A percentile compares a stretch with the other conserved stretches of the same genome.
These are phyloP conservation scores for Remersonia thermophila DNA, from an alignment of 2,329 filamentous ascomycete species.

Conservation along the genomic window DNA sequence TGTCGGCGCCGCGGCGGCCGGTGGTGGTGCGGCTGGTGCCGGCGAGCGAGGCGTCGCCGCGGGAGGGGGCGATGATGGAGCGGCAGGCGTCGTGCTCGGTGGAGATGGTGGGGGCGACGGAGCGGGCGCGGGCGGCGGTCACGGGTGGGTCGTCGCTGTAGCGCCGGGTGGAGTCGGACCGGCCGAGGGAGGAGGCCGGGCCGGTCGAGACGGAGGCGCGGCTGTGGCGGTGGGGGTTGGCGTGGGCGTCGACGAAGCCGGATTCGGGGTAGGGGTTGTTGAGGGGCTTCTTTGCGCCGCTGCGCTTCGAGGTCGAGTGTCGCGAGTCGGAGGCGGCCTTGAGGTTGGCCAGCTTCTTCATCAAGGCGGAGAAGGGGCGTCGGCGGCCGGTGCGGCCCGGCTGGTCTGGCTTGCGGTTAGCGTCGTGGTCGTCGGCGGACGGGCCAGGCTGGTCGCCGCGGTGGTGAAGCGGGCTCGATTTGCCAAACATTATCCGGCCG, in stretches of 20 bases:
- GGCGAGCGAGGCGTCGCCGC: conserved; percentile 51
- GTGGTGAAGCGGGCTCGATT: neutral
- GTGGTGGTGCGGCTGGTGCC: conserved; percentile 62
- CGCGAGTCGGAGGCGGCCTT: conserved; percentile 51
- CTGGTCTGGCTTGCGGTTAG: conserved; percentile 45
- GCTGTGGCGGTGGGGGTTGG: conserved; percentile 32
- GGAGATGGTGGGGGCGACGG: conserved; percentile 66
- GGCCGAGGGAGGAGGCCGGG: conserved; percentile 43
- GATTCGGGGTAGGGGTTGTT: conserved; percentile 93
- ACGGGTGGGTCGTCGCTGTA: conserved; percentile 47
- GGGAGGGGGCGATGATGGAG: conserved; percentile 66
- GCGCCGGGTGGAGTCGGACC: conserved; percentile 45
- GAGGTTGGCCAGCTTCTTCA: conserved; percentile 84
- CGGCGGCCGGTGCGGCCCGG: conserved; percentile 52
- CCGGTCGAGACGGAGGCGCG: conserved; percentile 44
- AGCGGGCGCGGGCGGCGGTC: conserved; percentile 49
- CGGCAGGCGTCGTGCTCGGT: conserved; percentile 67
- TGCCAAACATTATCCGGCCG: neutral
- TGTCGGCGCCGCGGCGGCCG: conserved; percentile 57
- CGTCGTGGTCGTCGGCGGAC: conserved; percentile 2
- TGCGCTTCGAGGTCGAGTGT: conserved; percentile 30
- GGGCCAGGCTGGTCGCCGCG: conserved; percentile 5
- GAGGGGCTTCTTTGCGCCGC: conserved; percentile 41
- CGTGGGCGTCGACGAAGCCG: conserved; percentile 35
- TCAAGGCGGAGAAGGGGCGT: conserved; percentile 82